Percentiles rank a stretch among this genome's conserved stretches.
Evolutionary conservation across 805 yeast genomes (phyloP).

Genomic region (Barnettozyma californica): DNA sequence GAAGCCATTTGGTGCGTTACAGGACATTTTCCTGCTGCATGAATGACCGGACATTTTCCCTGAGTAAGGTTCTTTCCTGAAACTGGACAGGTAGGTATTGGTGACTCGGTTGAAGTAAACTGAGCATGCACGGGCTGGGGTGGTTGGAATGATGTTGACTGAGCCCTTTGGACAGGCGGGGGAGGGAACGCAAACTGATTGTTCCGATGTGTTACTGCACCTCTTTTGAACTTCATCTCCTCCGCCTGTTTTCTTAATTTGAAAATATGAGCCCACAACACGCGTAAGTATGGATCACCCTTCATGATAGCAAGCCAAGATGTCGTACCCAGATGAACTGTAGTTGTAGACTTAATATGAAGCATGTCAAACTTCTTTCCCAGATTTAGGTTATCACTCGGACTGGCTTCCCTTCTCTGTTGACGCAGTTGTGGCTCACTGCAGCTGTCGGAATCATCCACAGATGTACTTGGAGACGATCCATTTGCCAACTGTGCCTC

Average conservation of each 20-base stretch:
- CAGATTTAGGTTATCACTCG: constrained; percentile 27
- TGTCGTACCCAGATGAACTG: constrained; percentile 44
- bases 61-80: constrained; percentile 13
- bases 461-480: constrained; percentile 8
- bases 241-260: constrained; percentile 34
- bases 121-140: background rate
- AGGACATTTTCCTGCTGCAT: constrained; percentile 24
- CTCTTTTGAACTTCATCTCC: constrained; percentile 17
- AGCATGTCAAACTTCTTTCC: constrained; percentile 41
- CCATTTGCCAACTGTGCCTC: constrained; percentile 24
- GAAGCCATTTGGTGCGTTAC: constrained; percentile 16
- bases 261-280: constrained; percentile 47
- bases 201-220: background rate
- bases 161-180: background rate
- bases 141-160: background rate
- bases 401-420: background rate
- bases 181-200: background rate
- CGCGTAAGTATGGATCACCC: constrained; percentile 51
- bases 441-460: constrained; percentile 5
- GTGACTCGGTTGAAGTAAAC: background rate
- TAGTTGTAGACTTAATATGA: constrained; percentile 37
- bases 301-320: constrained; percentile 57
- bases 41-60: constrained; percentile 26
- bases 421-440: background rate
- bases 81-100: constrained; percentile 9